Percentiles rank a stretch among this genome's conserved stretches.
Evolutionary conservation across 1,284 basidiomycete species (phyloP).

Genomic region (Trichosporon coremiiforme): DNA sequence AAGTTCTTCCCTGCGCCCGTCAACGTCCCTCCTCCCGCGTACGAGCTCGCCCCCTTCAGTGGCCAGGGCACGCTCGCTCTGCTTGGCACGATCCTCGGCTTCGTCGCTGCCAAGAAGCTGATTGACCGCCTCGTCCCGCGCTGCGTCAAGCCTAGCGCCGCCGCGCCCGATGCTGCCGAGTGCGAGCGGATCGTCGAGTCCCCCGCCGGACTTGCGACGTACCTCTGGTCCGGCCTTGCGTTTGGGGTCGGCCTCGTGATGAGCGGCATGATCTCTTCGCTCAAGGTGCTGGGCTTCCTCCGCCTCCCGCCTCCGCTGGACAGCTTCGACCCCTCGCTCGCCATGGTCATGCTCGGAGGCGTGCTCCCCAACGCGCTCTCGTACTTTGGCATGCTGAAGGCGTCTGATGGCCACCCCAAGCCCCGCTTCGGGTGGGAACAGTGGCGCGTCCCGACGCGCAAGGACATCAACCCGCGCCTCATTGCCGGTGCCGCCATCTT

Average conservation of each 20-base stretch:
- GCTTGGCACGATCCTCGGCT: slow-evolving; percentile 59
- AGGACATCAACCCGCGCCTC: slow-evolving; percentile 61
- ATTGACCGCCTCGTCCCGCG: slow-evolving; percentile 12
- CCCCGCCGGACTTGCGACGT: slow-evolving; percentile 38
- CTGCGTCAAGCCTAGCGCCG: neutral
- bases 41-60: slow-evolving; percentile 22
- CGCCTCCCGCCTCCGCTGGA: slow-evolving; percentile 40
- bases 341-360: slow-evolving; percentile 57
- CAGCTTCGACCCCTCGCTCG: slow-evolving; percentile 58
- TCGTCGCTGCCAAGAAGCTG: neutral
- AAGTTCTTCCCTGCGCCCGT: slow-evolving; percentile 53
- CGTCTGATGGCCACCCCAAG: slow-evolving; percentile 4
- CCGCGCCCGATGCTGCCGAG: neutral
- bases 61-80: slow-evolving; percentile 55
- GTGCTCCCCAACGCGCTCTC: slow-evolving; percentile 57
- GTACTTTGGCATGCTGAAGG: slow-evolving; percentile 34
- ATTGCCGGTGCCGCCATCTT: slow-evolving; percentile 64
- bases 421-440: slow-evolving; percentile 39
- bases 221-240: slow-evolving; percentile 59
- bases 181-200: slow-evolving; percentile 14
- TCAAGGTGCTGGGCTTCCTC: slow-evolving; percentile 64
- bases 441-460: slow-evolving; percentile 45
- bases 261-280: slow-evolving; percentile 62
- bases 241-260: slow-evolving; percentile 65
- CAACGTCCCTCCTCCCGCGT: slow-evolving; percentile 24